phyloP scores from a whole-genome alignment of 176 grass and related monocot species.

The Echinochloa phyllopogon region DNA sequence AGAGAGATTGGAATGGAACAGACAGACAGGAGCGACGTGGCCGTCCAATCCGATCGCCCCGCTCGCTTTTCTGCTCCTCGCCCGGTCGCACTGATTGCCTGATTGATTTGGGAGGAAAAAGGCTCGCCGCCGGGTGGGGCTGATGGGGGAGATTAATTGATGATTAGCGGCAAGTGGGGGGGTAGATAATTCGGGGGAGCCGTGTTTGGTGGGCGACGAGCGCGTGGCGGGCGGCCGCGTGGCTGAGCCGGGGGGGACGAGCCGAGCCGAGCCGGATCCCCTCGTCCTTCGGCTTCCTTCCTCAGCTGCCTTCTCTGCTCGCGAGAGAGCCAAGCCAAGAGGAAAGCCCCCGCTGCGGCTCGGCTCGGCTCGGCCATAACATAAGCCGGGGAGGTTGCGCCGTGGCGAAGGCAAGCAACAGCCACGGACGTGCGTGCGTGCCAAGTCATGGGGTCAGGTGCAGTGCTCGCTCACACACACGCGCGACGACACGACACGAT shows the following conservation, averaged over 20 bases:
- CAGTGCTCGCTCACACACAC: too few relatives aligned
- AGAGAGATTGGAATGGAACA: background rate
- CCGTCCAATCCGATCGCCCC: conserved; percentile 14
- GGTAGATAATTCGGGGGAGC: conserved; percentile 16
- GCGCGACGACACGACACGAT: too few relatives aligned
- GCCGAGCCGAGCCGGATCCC: background rate
- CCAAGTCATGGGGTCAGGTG: background rate
- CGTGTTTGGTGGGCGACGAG: background rate
- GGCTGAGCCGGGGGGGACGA: conserved; percentile 23
- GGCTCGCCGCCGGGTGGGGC: too few relatives aligned
- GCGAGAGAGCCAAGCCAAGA: background rate
- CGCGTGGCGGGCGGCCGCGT: conserved; percentile 33
- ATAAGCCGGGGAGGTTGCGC: background rate
- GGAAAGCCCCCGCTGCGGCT: background rate
- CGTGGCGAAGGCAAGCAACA: background rate
- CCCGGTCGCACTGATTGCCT: too few relatives aligned
- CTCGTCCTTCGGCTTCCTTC: too few relatives aligned
- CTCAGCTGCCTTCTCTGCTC: too few relatives aligned
- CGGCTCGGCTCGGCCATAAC: conserved; percentile 9
- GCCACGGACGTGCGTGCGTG: background rate
- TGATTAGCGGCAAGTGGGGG: conserved; percentile 37
- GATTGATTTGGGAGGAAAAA: too few relatives aligned
- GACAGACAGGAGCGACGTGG: conserved; percentile 36
- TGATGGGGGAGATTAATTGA: too few relatives aligned
- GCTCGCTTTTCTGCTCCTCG: too few relatives aligned